phyloP scores from a whole-genome alignment of 257 asterid species.

The Euphrasia confusa region DNA sequence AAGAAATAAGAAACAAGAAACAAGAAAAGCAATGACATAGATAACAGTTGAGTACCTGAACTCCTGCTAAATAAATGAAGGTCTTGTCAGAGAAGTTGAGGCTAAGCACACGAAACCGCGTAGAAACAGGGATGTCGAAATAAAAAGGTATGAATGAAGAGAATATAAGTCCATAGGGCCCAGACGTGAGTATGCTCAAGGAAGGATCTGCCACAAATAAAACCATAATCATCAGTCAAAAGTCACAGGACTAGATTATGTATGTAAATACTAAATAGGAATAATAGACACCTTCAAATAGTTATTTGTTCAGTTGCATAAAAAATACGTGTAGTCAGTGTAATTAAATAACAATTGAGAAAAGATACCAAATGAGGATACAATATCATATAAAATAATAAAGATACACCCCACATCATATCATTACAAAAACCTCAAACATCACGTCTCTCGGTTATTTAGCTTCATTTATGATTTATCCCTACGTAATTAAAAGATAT shows the following conservation, averaged over 20 bases:
- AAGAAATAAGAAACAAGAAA: too few relatives aligned
- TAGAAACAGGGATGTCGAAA: too few relatives aligned
- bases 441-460: neutral
- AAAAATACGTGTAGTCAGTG: neutral
- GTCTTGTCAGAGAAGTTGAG: slow-evolving; percentile 95
- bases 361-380: neutral
- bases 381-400: too few relatives aligned
- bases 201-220: too few relatives aligned
- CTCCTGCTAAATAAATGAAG: slow-evolving; percentile 92
- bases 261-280: neutral
- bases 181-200: too few relatives aligned
- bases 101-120: slow-evolving; percentile 67
- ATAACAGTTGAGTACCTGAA: slow-evolving; percentile 50
- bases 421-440: neutral
- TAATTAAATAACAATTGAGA: too few relatives aligned
- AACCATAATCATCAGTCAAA: too few relatives aligned
- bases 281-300: neutral
- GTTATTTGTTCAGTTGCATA: neutral
- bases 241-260: neutral
- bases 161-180: too few relatives aligned
- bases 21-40: neutral
- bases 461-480: slow-evolving; percentile 18
- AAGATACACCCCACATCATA: too few relatives aligned
- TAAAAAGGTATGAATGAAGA: too few relatives aligned
- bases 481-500: neutral